These are phyloP conservation scores for Macadamia tetraphylla DNA, from an alignment of 164 flowering plant genomes.

Conservation along the genomic window DNA sequence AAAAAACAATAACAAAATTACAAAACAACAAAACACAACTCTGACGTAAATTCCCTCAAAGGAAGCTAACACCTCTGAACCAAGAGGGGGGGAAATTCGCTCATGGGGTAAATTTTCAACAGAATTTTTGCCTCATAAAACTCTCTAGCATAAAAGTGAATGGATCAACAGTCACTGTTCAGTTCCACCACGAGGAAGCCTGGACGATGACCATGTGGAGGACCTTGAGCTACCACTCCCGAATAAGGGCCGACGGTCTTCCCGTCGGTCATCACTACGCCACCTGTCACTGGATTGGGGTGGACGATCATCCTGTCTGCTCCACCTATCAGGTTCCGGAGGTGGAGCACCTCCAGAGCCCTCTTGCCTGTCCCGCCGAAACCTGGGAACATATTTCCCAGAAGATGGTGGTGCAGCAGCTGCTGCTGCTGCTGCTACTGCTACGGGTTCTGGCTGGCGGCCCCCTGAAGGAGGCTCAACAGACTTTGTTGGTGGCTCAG, in stretches of 20 bases:
- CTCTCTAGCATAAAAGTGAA: too few species aligned
- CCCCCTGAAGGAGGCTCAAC: constrained; percentile 25
- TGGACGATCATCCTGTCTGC: constrained; percentile 27
- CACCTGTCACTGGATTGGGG: constrained; percentile 25
- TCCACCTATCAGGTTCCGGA: constrained; percentile 38
- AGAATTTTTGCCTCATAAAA: too few species aligned
- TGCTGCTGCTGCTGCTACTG: constrained; percentile 28
- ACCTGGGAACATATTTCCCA: constrained; percentile 62
- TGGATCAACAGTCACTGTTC: background rate
- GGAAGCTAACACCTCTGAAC: too few species aligned
- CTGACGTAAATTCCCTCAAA: too few species aligned
- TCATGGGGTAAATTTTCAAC: too few species aligned
- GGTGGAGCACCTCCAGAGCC: constrained; percentile 30
- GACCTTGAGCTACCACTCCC: constrained; percentile 17
- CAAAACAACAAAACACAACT: too few species aligned
- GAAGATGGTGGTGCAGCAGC: constrained; percentile 37
- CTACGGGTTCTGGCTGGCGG: constrained; percentile 24
- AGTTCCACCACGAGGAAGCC: constrained; percentile 5
- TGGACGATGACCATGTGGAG: constrained; percentile 22
- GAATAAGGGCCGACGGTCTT: constrained; percentile 21
- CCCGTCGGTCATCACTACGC: constrained; percentile 19
- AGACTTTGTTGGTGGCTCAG: constrained; percentile 27
- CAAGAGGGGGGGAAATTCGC: too few species aligned
- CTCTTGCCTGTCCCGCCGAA: constrained; percentile 20
- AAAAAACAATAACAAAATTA: too few species aligned